phyloP scores from a whole-genome alignment of 345 rosid genomes.

The Dimocarpus longan region DNA sequence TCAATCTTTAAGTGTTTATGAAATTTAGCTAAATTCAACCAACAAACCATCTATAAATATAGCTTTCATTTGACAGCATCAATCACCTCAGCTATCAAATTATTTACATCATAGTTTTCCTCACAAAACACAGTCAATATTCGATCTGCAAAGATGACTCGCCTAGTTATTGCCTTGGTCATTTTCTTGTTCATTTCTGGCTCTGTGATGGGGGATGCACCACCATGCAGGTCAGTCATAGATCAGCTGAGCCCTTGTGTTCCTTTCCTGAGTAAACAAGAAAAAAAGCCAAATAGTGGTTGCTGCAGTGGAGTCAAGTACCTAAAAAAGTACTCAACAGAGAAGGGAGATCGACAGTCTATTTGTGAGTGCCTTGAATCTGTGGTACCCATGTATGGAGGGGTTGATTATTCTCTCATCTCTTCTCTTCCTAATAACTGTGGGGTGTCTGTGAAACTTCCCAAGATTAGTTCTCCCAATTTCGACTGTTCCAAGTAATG shows the following conservation, averaged over 20 bases:
- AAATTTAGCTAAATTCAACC: background rate
- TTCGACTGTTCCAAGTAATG: slow-evolving; percentile 13
- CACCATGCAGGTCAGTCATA: background rate
- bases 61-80: background rate
- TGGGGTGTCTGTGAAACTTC: background rate
- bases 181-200: background rate
- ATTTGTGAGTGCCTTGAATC: slow-evolving; percentile 6
- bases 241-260: background rate
- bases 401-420: slow-evolving; percentile 6
- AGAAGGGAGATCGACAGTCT: background rate
- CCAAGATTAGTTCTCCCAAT: background rate
- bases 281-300: background rate
- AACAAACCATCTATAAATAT: background rate
- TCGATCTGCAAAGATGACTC: background rate
- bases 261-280: background rate
- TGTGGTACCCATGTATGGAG: background rate
- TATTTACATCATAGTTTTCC: too few species aligned
- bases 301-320: slow-evolving; percentile 7
- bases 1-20: background rate
- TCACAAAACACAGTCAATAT: background rate
- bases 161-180: background rate
- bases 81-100: background rate
- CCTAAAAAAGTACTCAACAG: background rate
- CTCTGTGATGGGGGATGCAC: background rate
- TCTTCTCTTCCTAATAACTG: background rate